Evolutionary conservation across 257 asterid genomes (phyloP), one percentile per base, ranked within the genome.

Genomic region (Gentiana straminea): DNA sequence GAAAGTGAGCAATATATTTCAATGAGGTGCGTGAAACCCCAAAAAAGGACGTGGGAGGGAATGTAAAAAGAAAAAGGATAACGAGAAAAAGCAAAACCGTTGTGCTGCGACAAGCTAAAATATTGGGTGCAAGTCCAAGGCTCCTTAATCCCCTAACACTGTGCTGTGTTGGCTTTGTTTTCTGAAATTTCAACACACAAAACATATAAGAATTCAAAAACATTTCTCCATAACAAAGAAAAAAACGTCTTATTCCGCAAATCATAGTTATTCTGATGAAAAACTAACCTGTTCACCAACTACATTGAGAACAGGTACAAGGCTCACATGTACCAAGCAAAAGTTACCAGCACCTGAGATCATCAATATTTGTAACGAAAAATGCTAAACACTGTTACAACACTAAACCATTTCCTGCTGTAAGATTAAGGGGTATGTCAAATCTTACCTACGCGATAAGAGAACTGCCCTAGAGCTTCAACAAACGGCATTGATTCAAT

Each of bases 101-200:
- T 60, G 94, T 83, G 82, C 95, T 86, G 69, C 97, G 95, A 75
- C 97, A 90, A 43, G 94, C 97, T 70, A 90, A 75, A 72, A 90
- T 75, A 77, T 86, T 59, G 54, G 97, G 95, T 39, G 80, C 65
- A 61, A 90, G 78, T 55, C 97, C 97, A 82, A 80, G 73, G 78
- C 88, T 82, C 77, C 97, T 74, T 57, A 90, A 77, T 64, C 88
- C 94, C 74, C 94, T 80, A 58, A 90, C 97, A 69, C 95, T 86
- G 67, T 89, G 97, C 73, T 89, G 97, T 49, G 97, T 89, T 57
- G 97, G 97, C 74, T 89, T 89, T 65, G 97, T 89, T 89, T 89
- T 89, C 97, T 86, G 86, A 72, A 33, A 71, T 67, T 34, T 48
- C 5, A 69, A 70, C 7, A 65, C 59, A 62, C 8, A 53, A 39